Evolutionary conservation across 768 basidiomycete genomes (phyloP).

Genomic region (Trametopsis cervina): DNA sequence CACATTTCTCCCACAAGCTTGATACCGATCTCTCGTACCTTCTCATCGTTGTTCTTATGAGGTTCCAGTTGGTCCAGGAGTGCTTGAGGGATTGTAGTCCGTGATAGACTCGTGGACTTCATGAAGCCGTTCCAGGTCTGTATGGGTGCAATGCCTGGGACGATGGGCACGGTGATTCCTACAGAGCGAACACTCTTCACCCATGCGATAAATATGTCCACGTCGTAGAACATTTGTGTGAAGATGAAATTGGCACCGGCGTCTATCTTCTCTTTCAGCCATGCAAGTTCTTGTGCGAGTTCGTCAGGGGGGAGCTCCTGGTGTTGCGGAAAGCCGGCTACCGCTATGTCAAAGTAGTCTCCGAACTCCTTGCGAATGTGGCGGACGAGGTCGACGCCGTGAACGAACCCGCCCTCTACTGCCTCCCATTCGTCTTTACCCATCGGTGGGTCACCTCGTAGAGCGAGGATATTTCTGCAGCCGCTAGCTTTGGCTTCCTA

Average conservation of each 20-base stretch:
- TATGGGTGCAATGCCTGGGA: slow-evolving; percentile 92
- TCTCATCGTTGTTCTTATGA: slow-evolving; percentile 87
- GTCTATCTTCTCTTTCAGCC: slow-evolving; percentile 87
- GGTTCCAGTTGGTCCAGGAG: slow-evolving; percentile 79
- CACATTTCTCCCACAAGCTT: slow-evolving; percentile 95
- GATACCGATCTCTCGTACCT: slow-evolving; percentile 88
- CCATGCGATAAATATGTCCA: slow-evolving; percentile 88
- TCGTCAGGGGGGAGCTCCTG: slow-evolving; percentile 68
- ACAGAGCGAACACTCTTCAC: slow-evolving; percentile 74
- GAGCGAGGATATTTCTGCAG: slow-evolving; percentile 88
- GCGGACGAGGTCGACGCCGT: slow-evolving; percentile 87
- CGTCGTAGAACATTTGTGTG: slow-evolving; percentile 98
- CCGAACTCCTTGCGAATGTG: slow-evolving; percentile 80
- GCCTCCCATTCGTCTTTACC: slow-evolving; percentile 92
- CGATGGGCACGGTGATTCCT: slow-evolving; percentile 84
- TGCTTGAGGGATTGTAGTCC: slow-evolving; percentile 69
- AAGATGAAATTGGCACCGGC: slow-evolving; percentile 91
- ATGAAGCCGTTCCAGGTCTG: slow-evolving; percentile 96
- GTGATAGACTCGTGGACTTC: slow-evolving; percentile 72
- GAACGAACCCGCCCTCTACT: slow-evolving; percentile 82
- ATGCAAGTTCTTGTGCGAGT: slow-evolving; percentile 70
- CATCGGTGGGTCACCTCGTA: slow-evolving; percentile 86
- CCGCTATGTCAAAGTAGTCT: slow-evolving; percentile 94
- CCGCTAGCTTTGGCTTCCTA: slow-evolving; percentile 88
- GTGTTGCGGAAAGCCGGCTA: slow-evolving; percentile 89